Percentiles rank a stretch among this genome's conserved stretches.
Conservation (phyloP, 305 asterid genomes). For the Fraxinus sp. region DNA sequence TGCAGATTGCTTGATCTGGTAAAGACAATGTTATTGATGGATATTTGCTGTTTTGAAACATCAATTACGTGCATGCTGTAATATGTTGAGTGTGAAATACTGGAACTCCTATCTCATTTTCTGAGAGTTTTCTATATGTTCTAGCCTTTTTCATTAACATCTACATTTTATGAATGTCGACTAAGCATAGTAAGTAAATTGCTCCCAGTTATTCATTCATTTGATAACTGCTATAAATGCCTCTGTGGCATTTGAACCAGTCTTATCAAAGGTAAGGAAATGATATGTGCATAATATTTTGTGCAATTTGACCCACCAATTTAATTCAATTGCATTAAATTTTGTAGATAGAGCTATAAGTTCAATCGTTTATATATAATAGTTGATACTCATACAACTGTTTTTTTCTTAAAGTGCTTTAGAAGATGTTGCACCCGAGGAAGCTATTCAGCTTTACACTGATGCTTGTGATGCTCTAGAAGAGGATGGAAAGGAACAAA, state of each 20-base stretch:
- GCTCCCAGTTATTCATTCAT: not conserved
- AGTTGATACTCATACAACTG: constrained; percentile 29
- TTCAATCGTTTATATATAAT: not conserved
- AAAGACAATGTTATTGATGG: constrained; percentile 7
- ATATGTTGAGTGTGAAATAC: constrained; percentile 3
- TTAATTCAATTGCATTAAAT: not conserved
- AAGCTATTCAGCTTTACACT: constrained; percentile 75
- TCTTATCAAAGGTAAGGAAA: not conserved
- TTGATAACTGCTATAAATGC: not conserved
- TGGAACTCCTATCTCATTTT: not conserved
- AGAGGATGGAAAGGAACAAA: constrained; percentile 94
- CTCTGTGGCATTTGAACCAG: not conserved
- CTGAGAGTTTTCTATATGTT: not conserved
- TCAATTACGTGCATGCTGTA: not conserved
- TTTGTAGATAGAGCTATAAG: not conserved
- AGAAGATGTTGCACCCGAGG: constrained; percentile 79
- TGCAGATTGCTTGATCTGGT: constrained; percentile 3
- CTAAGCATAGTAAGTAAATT: not conserved
- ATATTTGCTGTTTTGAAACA: not conserved
- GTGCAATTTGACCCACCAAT: not conserved
- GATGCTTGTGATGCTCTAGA: constrained; percentile 82
- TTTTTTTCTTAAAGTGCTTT: constrained; percentile 56
- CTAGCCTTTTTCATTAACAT: not conserved
- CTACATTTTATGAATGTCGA: not conserved
- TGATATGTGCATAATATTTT: not conserved